Base-by-base conservation (phyloP, 805 yeast species). In the Metschnikowia similis region DNA sequence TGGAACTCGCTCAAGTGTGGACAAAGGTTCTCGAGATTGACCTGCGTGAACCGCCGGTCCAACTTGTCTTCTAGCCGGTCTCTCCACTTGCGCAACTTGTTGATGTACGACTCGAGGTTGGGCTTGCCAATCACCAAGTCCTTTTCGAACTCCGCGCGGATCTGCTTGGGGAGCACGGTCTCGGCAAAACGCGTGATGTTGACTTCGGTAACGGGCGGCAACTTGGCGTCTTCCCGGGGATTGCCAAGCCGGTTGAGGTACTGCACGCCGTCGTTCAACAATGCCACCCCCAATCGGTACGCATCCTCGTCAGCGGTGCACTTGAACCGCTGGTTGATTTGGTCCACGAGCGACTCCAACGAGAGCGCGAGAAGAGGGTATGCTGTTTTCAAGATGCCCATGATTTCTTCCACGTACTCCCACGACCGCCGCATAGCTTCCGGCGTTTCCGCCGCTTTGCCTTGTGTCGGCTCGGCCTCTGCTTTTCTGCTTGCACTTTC, bases 1-100 rank as follows among this genome's bases (percentile, higher is more conserved):
- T 94, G 99, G 81, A 95, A 94, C 64, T 91, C 97, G 64, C 96
- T 86, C 66, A 94, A 75, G 59, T 92, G 98, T 13, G 98, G 97
- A 61, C 97, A 90, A 54, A 94, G 76, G 50, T 90, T 83, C 68
- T 94, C 99, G 54, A 94, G 69, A 58, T 90, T 87, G 45, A 90
- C 87, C 58, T 82, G 81, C 29, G 84, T 80, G 49, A 89, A 85
- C 51, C 95, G 79, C 56, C 96, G 78, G 65, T 94, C 98, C 52
- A 94, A 76, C 63, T 88, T 90, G 59, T 88, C 96, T 65, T 94
- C 98, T 52, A 94, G 74, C 41, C 97, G 76, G 57, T 90, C 91
- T 57, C 97, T 80, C 99, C 99, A 94, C 61, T 82, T 84, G 49
- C 97, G 78, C 64, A 94, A 72, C 61, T 89, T 86, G 42, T 80